Evolutionary conservation across 2,329 filamentous ascomycete genomes (phyloP).

Genomic region (Arthrobotrys iridis): DNA sequence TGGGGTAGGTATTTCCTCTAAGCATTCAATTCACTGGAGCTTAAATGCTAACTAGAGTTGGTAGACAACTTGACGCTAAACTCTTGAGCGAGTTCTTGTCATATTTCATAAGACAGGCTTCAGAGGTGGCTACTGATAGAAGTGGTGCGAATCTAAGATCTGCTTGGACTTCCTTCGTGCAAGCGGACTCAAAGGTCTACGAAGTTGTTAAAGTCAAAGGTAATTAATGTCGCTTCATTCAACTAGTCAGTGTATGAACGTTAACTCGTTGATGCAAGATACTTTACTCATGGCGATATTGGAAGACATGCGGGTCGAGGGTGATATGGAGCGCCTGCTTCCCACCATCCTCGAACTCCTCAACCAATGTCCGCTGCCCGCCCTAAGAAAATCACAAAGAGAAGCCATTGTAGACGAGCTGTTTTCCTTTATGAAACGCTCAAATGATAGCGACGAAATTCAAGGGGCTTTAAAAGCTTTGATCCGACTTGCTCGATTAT

Average conservation of each 20-base stretch:
- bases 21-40: not conserved
- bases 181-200: conserved; percentile 17
- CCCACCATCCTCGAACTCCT: conserved; percentile 17
- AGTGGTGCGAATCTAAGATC: not conserved
- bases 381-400: conserved; percentile 28
- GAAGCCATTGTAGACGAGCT: conserved; percentile 20
- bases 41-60: not conserved
- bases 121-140: not conserved
- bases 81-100: conserved; percentile 10
- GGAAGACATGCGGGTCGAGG: not conserved
- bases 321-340: not conserved
- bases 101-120: conserved; percentile 9
- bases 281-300: conserved; percentile 16
- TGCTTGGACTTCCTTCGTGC: conserved; percentile 29
- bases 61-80: not conserved
- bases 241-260: not conserved
- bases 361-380: conserved; percentile 12
- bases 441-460: not conserved
- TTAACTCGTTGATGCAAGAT: conserved; percentile 1
- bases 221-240: conserved; percentile 1
- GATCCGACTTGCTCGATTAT: conserved; percentile 15
- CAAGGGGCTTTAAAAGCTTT: not conserved
- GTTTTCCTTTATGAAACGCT: not conserved
- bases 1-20: conserved; percentile 8
- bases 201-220: conserved; percentile 27